Evolutionary conservation across 2,329 filamentous ascomycete species (phyloP).

Genomic region (Paecilomyces dactylethromorphus): DNA sequence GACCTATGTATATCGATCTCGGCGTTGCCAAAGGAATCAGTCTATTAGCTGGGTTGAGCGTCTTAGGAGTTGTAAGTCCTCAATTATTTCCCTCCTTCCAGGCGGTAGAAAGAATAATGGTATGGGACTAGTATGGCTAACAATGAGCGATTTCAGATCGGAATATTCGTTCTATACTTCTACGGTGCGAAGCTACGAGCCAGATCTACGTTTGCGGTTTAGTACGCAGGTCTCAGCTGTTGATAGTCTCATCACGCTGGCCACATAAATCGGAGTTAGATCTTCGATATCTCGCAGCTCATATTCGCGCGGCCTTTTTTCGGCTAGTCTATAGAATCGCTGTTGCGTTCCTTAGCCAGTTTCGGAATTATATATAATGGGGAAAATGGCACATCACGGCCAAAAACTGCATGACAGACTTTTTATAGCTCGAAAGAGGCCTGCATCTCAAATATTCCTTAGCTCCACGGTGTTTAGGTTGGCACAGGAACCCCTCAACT

Average conservation of each 20-base stretch:
- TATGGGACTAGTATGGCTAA: neutral
- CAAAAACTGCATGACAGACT: too few species aligned
- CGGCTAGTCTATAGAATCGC: too few species aligned
- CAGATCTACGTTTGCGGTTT: conserved; percentile 51
- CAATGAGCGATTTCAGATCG: conserved; percentile 15
- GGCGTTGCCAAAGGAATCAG: conserved; percentile 25
- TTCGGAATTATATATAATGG: too few species aligned
- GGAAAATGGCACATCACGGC: too few species aligned
- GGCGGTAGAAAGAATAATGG: neutral
- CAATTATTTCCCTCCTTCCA: neutral
- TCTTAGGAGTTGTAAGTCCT: conserved; percentile 20
- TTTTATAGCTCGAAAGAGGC: too few species aligned
- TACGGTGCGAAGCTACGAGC: conserved; percentile 50
- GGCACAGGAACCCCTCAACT: too few species aligned
- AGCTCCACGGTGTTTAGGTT: too few species aligned
- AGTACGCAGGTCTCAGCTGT: neutral
- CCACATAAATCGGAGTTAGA: too few species aligned
- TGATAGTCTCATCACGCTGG: neutral
- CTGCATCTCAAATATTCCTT: too few species aligned
- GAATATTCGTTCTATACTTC: conserved; percentile 55
- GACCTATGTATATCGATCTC: conserved; percentile 26
- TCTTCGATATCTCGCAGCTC: too few species aligned
- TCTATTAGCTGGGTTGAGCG: conserved; percentile 31
- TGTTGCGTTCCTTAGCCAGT: too few species aligned
- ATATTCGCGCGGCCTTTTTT: too few species aligned